Percentiles rank a stretch among this genome's conserved stretches.
Conservation (phyloP, 169 alveolate genomes). For the Cryptosporidium sp. region DNA sequence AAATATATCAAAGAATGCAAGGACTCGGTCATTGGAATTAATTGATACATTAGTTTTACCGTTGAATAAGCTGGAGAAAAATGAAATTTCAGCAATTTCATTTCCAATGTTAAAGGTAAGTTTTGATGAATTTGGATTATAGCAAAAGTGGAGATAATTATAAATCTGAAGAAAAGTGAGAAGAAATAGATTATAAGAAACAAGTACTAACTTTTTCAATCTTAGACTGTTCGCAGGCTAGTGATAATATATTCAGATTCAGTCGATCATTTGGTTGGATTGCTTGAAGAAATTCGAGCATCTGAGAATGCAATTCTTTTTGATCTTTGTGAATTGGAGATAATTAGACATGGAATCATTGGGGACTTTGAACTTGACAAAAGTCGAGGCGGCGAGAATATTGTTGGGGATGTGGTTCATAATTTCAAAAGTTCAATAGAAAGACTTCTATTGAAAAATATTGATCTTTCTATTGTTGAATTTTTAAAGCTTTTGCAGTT, state of each 20-base stretch:
- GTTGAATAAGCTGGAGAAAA: neutral
- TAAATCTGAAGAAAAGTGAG: too few species aligned
- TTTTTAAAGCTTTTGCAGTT: neutral
- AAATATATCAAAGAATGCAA: slow-evolving; percentile 6
- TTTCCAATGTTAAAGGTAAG: slow-evolving; percentile 20
- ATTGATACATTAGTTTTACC: slow-evolving; percentile 55
- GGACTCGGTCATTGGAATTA: slow-evolving; percentile 35
- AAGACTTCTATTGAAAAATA: neutral
- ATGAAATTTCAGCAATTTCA: slow-evolving; percentile 15
- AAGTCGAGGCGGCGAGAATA: neutral
- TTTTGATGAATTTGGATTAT: neutral
- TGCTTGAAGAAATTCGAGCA: neutral
- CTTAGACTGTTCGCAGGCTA: slow-evolving; percentile 20
- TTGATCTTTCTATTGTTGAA: neutral
- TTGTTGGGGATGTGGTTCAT: neutral
- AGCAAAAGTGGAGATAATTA: neutral
- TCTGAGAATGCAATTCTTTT: neutral
- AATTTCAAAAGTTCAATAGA: neutral
- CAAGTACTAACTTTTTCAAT: neutral
- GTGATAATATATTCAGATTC: slow-evolving; percentile 1
- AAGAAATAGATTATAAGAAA: too few species aligned
- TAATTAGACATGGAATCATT: neutral
- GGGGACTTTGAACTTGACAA: neutral
- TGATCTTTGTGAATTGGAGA: neutral
- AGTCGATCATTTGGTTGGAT: neutral